Evolutionary conservation across 345 rosid genomes (phyloP), one percentile per base, ranked within the genome.

Genomic region (Euphorbia pulcherrima): DNA sequence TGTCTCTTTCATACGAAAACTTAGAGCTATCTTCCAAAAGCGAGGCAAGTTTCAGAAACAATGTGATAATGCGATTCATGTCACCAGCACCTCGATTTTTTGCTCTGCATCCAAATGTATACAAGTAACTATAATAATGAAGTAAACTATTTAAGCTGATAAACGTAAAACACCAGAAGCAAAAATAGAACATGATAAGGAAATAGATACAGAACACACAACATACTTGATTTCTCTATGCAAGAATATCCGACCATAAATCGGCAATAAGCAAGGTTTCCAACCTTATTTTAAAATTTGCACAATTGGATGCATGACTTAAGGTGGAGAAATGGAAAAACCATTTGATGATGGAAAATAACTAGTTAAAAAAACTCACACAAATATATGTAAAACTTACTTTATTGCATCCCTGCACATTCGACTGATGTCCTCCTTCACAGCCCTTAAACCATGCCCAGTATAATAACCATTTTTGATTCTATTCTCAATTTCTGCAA

Each of bases 371-470:
- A 33, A 33, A 33, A 33, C 3, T 33, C 7, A 33, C 37, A 50
- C 24, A 24, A 1, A 21, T 53, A 23, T 53, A 53, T 23, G 14
- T 53, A 28, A 33, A 28, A 58, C 88, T 79, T 90, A 92, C 99
- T 92, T 95, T 62, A 92, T 87, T 58, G 99, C 99, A 81, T 95
- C 99, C 82, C 94, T 85, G 85, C 99, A 92, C 90, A 95, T 92
- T 73, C 92, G 87, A 78, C 96, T 79, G 78, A 95, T 92, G 81
- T 95, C 99, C 74, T 92, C 97, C 84, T 85, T 92, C 67, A 92
- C 96, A 78, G 88, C 83, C 67, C 77, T 81, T 80, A 95, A 82
- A 72, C 99, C 97, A 78, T 83, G 91, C 75, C 87, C 80, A 47
- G 86, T 75, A 68, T 95, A 95, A 77, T 90, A 90, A 51, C 99